Percentiles rank a stretch among this genome's conserved stretches.
These are phyloP conservation scores for Phytophthora pisi DNA, from an alignment of 352 stramenopile genomes.

Conservation along the genomic window DNA sequence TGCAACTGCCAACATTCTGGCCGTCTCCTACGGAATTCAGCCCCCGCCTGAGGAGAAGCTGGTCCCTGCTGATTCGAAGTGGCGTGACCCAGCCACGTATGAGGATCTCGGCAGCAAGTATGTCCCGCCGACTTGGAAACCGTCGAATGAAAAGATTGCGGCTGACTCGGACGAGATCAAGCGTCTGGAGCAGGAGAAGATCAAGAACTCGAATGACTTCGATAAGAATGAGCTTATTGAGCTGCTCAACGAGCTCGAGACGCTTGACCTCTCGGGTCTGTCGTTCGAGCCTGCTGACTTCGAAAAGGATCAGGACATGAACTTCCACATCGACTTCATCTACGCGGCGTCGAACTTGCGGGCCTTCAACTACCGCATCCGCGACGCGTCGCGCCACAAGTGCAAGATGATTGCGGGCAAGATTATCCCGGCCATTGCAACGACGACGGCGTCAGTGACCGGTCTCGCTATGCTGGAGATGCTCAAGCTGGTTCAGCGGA, in stretches of 20 bases:
- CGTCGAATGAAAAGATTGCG: conserved; percentile 82
- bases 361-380: conserved; percentile 89
- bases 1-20: conserved; percentile 78
- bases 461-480: conserved; percentile 95
- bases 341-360: conserved; percentile 98
- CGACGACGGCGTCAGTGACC: conserved; percentile 99
- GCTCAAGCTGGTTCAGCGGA: conserved; percentile 89
- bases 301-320: conserved; percentile 98
- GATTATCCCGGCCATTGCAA: conserved; percentile 99
- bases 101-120: conserved; percentile 54
- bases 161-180: conserved; percentile 73
- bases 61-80: conserved; percentile 86
- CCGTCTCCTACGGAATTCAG: conserved; percentile 82
- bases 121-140: conserved; percentile 60
- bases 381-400: conserved; percentile 82
- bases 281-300: conserved; percentile 91
- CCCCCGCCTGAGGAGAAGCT: conserved; percentile 66
- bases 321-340: conserved; percentile 97
- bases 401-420: conserved; percentile 99
- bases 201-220: conserved; percentile 63
- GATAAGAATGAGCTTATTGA: conserved; percentile 74
- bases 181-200: conserved; percentile 68
- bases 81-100: conserved; percentile 69
- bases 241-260: conserved; percentile 71
- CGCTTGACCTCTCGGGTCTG: conserved; percentile 57